Conservation (phyloP, 2,329 filamentous ascomycete genomes). For the Ophiostoma piceae region DNA sequence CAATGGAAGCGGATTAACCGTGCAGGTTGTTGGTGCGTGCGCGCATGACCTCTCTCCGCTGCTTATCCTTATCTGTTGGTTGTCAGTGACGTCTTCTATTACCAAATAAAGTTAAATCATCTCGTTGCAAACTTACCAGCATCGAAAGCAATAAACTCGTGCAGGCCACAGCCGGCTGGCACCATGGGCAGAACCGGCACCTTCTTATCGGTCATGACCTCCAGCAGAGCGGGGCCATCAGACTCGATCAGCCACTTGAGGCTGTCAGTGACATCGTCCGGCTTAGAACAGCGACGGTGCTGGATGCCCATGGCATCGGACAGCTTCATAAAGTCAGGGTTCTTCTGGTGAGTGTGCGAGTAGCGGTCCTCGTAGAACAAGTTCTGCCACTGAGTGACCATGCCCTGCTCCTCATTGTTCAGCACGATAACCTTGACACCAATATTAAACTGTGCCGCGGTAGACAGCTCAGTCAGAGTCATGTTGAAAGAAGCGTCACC, state of each 20-base stretch:
- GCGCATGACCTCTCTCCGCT: slow-evolving; percentile 22
- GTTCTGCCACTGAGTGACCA: slow-evolving; percentile 98
- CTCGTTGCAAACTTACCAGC: slow-evolving; percentile 51
- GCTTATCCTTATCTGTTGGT: slow-evolving; percentile 18
- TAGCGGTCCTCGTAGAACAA: slow-evolving; percentile 95
- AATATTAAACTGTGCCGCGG: slow-evolving; percentile 92
- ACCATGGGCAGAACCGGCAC: slow-evolving; percentile 98
- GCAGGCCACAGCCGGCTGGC: slow-evolving; percentile 75
- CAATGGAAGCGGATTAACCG: slow-evolving; percentile 1
- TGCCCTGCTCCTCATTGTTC: slow-evolving; percentile 97
- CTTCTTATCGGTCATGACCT: slow-evolving; percentile 87
- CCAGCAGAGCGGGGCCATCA: slow-evolving; percentile 86
- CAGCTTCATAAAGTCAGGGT: slow-evolving; percentile 94
- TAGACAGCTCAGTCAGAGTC: slow-evolving; percentile 92
- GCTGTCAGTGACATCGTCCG: slow-evolving; percentile 69
- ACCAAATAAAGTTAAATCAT: neutral
- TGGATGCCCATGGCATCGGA: slow-evolving; percentile 87
- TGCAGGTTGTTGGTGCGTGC: slow-evolving; percentile 19
- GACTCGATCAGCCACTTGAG: slow-evolving; percentile 84
- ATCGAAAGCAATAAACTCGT: slow-evolving; percentile 91
- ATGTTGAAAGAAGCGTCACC: slow-evolving; percentile 99
- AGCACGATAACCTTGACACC: slow-evolving; percentile 90
- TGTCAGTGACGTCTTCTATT: neutral
- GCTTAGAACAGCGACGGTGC: slow-evolving; percentile 64
- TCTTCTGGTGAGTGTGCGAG: slow-evolving; percentile 86